Evolutionary conservation across 345 rosid species (phyloP), one percentile per base, ranked within the genome.

Genomic region (Abelmoschus esculentus): DNA sequence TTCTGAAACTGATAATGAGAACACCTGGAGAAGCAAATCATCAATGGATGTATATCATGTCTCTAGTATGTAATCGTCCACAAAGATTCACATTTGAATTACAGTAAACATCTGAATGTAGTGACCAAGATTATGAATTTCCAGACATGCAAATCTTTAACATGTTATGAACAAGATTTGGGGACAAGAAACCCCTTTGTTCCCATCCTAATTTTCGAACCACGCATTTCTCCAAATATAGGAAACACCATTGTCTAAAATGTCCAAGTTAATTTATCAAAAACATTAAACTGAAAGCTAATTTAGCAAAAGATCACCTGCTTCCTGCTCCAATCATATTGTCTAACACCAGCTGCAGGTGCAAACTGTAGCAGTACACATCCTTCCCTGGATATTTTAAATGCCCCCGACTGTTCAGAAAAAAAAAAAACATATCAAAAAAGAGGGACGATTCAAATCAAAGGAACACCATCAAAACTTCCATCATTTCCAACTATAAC

Each of bases 241-340:
- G 50, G 58, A 49, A 66, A 40, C 26, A 14, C 1, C 42, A 53
- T 1, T 9, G n/a, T 18, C 60, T 67, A 42, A 32, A 31, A 67
- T 36, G 40, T 58, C 29, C n/a, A 22, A 38, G 52, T 56, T 32
- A 56, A 26, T 22, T 22, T 22, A 22, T 22, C 26, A 22, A 22
- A 22, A 22, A 22, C 26, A 22, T 22, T 22, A 22, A 22, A 22
- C 26, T 22, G 26, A 22, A 22, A 22, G 26, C 26, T 22, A 22
- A 22, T 5, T 46, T 10, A 29, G 73, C 32, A 15, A 13, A 5
- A 54, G 63, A 57, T 70, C 55, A 93, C 98, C 96, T 93, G 98
- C 78, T 93, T 93, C 74, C 82, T 83, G 46, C 86, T 83, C 98
- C 98, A 93, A 81, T 93, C 98, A 69, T 93, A 93, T 32, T 81